phyloP scores from a whole-genome alignment of 345 rosid genomes.

The Arabidopsis thaliana region TAIR10.1 NC_003076.8:7870001-7870500 shows the following conservation, averaged over 20 bases:
- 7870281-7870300: not conserved
- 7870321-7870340: slow-evolving; percentile 1
- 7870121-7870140: not conserved
- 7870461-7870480: too few relatives aligned
- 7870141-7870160: not conserved
- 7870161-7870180: not conserved
- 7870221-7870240: not conserved
- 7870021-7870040: slow-evolving; percentile 47
- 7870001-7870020: slow-evolving; percentile 38
- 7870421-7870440: too few relatives aligned
- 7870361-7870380: not conserved
- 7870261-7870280: slow-evolving; percentile 11
- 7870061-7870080: slow-evolving; percentile 47
- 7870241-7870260: not conserved
- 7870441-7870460: too few relatives aligned
- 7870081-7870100: not conserved
- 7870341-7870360: not conserved
- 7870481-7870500: too few relatives aligned
- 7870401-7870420: not conserved
- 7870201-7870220: not conserved
- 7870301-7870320: not conserved
- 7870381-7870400: too few relatives aligned
- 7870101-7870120: not conserved
- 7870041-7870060: slow-evolving; percentile 50
- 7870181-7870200: not conserved